These are phyloP conservation scores for Abrus pulchellus DNA, from an alignment of 306 rosid genomes.

Conservation along the genomic window DNA sequence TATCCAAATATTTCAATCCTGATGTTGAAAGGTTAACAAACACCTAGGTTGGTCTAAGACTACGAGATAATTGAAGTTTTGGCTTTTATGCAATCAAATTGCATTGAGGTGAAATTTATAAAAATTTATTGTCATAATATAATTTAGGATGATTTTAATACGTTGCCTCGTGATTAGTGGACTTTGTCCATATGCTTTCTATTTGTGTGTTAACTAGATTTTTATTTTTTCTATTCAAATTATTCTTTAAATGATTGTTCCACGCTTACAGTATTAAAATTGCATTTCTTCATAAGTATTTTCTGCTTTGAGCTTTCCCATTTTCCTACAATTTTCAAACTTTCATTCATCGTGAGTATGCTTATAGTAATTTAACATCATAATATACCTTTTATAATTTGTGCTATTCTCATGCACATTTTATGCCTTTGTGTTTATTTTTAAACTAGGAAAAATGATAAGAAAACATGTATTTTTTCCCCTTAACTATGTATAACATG, in stretches of 20 bases:
- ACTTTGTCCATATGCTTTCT: background rate
- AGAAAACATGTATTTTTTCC: too few relatives aligned
- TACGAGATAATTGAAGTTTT: background rate
- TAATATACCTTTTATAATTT: too few relatives aligned
- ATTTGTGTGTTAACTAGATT: too few relatives aligned
- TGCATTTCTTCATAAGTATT: too few relatives aligned
- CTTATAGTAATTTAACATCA: too few relatives aligned
- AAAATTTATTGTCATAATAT: background rate
- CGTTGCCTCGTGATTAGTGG: background rate
- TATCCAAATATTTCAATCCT: conserved; percentile 23
- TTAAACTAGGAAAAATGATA: too few relatives aligned
- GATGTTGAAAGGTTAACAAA: conserved; percentile 48
- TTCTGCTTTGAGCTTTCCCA: background rate
- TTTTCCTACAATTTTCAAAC: background rate
- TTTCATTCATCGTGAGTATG: background rate
- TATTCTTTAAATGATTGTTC: background rate
- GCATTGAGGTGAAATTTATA: background rate
- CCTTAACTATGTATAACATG: too few relatives aligned
- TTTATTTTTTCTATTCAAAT: too few relatives aligned
- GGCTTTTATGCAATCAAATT: background rate
- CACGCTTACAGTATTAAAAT: background rate
- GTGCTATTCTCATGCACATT: too few relatives aligned
- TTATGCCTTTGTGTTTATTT: too few relatives aligned
- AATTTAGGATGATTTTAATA: background rate
- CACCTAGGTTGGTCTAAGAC: background rate